A percentile compares a stretch with the other conserved stretches of the same genome.
Evolutionary conservation across 208 protist genomes (phyloP).

Genomic region (Crithidia sp.): DNA sequence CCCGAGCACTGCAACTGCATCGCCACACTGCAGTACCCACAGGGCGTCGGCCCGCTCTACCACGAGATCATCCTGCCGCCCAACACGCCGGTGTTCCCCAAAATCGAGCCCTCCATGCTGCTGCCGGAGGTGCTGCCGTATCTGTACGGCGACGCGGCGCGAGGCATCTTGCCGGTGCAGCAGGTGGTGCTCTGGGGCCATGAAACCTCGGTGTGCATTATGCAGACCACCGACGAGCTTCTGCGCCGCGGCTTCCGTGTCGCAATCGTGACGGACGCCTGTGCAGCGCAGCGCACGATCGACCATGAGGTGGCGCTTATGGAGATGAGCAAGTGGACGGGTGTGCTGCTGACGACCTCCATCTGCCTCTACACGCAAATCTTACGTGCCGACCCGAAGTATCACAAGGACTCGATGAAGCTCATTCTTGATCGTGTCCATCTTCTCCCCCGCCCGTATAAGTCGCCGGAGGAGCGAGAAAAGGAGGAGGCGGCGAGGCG

Average conservation of each 20-base stretch:
- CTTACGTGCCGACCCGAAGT: constrained; percentile 17
- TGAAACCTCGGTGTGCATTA: constrained; percentile 78
- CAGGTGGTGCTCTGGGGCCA: constrained; percentile 78
- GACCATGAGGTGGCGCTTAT: constrained; percentile 52
- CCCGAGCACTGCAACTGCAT: constrained; percentile 44
- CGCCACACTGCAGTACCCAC: constrained; percentile 65
- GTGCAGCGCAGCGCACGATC: constrained; percentile 42
- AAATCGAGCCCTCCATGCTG: constrained; percentile 73
- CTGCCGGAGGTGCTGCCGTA: constrained; percentile 49
- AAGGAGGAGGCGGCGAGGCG: background rate
- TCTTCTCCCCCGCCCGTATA: constrained; percentile 21
- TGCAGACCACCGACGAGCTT: constrained; percentile 72
- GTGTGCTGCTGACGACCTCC: constrained; percentile 37
- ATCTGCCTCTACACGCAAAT: constrained; percentile 34
- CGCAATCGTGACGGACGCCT: constrained; percentile 53
- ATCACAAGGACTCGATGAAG: constrained; percentile 26
- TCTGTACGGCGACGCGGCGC: constrained; percentile 38
- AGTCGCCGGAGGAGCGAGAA: constrained; percentile 12
- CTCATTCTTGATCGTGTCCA: constrained; percentile 8
- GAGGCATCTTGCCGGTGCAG: constrained; percentile 53
- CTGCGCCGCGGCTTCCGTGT: constrained; percentile 58
- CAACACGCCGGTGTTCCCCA: constrained; percentile 49
- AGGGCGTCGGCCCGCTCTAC: constrained; percentile 47
- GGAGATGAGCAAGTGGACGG: constrained; percentile 51
- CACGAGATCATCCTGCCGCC: constrained; percentile 56